Conservation (phyloP, 2,329 filamentous ascomycete species). For the Periconia digitata region DNA sequence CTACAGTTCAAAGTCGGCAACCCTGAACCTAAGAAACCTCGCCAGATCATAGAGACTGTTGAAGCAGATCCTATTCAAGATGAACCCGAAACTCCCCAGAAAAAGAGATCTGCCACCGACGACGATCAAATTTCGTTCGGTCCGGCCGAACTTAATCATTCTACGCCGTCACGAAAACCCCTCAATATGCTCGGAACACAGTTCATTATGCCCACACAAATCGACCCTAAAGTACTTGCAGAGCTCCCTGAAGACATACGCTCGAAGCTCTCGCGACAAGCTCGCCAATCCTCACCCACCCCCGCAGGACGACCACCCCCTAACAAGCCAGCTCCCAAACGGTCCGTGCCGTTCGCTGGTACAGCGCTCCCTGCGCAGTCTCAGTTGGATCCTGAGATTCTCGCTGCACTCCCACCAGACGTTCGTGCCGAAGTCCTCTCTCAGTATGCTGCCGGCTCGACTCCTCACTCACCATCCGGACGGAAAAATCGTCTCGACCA, state of each 20-base stretch:
- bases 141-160: slow-evolving; percentile 37
- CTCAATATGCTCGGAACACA: slow-evolving; percentile 85
- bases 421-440: slow-evolving; percentile 81
- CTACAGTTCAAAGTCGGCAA: slow-evolving; percentile 68
- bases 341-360: slow-evolving; percentile 24
- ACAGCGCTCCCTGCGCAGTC: slow-evolving; percentile 62
- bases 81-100: slow-evolving; percentile 46
- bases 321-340: too few species aligned
- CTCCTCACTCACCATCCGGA: slow-evolving; percentile 30
- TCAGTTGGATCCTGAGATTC: slow-evolving; percentile 81
- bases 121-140: slow-evolving; percentile 42
- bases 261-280: slow-evolving; percentile 62
- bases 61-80: slow-evolving; percentile 51
- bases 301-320: slow-evolving; percentile 17
- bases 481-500: slow-evolving; percentile 40
- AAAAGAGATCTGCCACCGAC: slow-evolving; percentile 23
- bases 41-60: slow-evolving; percentile 16
- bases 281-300: slow-evolving; percentile 30
- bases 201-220: slow-evolving; percentile 83
- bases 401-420: slow-evolving; percentile 80
- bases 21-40: slow-evolving; percentile 14
- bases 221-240: slow-evolving; percentile 78
- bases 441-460: slow-evolving; percentile 57
- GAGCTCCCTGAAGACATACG: slow-evolving; percentile 85
- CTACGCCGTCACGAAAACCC: slow-evolving; percentile 62